phyloP scores from a whole-genome alignment of 306 rosid species.

The Dicorynia guianensis region DNA sequence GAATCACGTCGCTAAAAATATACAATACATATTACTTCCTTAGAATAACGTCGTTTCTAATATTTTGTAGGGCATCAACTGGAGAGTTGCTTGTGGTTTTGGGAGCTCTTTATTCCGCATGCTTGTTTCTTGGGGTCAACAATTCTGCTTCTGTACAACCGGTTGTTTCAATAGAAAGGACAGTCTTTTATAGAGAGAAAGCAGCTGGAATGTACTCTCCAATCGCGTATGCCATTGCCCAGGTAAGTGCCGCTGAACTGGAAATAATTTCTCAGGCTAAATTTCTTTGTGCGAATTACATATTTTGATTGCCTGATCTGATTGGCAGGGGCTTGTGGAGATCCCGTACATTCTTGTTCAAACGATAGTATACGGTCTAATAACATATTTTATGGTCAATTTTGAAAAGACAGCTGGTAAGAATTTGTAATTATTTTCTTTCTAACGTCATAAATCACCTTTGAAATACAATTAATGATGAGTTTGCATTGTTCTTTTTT shows the following conservation, averaged over 20 bases:
- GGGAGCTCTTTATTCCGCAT: constrained; percentile 88
- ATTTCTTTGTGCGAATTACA: constrained; percentile 8
- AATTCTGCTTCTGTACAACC: constrained; percentile 93
- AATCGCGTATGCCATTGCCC: constrained; percentile 82
- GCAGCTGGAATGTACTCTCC: constrained; percentile 97
- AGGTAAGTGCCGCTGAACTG: constrained; percentile 51
- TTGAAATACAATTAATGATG: neutral
- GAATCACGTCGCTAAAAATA: neutral
- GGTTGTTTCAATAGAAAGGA: constrained; percentile 92
- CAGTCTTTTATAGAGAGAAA: constrained; percentile 88
- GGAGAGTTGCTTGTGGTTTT: constrained; percentile 69
- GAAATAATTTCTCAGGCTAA: constrained; percentile 17
- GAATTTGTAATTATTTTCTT: neutral
- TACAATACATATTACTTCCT: neutral
- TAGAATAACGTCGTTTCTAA: neutral
- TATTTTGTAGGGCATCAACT: constrained; percentile 59
- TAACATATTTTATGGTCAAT: constrained; percentile 82
- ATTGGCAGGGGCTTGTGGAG: constrained; percentile 83
- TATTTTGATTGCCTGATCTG: constrained; percentile 17
- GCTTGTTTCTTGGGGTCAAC: constrained; percentile 84
- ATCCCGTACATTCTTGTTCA: constrained; percentile 79
- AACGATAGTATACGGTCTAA: constrained; percentile 71
- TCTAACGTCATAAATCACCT: neutral
- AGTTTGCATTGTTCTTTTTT: neutral
- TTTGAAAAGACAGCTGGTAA: constrained; percentile 74